Percentiles rank a stretch among this genome's conserved stretches.
Evolutionary conservation across 768 basidiomycete species (phyloP).

Genomic region (Sporobolomyces pararoseus): DNA sequence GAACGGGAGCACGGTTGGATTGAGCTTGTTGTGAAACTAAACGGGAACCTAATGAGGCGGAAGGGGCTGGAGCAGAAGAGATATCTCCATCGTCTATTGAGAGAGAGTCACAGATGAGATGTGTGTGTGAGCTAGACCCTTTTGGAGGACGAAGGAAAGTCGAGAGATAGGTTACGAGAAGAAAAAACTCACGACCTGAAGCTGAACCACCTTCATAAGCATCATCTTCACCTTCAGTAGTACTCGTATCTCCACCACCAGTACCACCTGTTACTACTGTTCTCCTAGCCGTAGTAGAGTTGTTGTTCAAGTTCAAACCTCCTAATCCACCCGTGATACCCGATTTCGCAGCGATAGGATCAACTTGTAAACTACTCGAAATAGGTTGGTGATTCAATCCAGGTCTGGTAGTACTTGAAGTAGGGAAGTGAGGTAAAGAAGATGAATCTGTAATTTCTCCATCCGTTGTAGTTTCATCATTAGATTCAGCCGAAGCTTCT

Average conservation of each 20-base stretch:
- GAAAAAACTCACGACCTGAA: constrained; percentile 22
- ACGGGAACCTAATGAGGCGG: constrained; percentile 9
- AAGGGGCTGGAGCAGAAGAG: constrained; percentile 67
- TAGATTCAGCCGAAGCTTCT: constrained; percentile 39
- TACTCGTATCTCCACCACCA: background rate
- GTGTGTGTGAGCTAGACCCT: no score
- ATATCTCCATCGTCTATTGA: constrained; percentile 70
- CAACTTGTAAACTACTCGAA: background rate
- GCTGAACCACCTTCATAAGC: background rate
- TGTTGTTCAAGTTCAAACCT: background rate
- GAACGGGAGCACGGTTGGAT: constrained; percentile 25
- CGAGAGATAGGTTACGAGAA: background rate
- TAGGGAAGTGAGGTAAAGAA: no score
- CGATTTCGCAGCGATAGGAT: background rate
- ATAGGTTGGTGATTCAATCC: background rate
- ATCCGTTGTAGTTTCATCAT: constrained; percentile 25
- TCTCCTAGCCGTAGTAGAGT: background rate
- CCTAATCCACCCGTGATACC: constrained; percentile 1
- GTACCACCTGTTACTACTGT: background rate
- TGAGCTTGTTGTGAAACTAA: background rate
- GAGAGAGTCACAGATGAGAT: background rate
- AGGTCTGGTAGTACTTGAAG: no score
- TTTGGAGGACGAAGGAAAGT: no score
- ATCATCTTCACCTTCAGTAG: constrained; percentile 5
- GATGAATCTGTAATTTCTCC: constrained; percentile 3